These are phyloP conservation scores for Nadsonia starkeyi-henricii DNA, from an alignment of 1,139 yeast species.

Conservation along the genomic window DNA sequence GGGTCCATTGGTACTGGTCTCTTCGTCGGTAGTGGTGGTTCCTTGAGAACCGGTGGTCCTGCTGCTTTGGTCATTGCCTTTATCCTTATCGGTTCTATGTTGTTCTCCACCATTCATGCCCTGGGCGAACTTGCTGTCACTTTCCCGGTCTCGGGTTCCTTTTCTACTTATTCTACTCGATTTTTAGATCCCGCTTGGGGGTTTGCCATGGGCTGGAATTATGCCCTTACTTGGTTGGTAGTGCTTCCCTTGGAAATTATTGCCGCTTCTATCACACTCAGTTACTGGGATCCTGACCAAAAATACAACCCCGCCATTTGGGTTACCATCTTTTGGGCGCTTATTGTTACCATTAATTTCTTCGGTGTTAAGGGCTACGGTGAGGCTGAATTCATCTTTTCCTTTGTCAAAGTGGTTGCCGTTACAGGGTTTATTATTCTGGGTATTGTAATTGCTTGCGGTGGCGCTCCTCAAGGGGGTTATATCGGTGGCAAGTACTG, in stretches of 20 bases:
- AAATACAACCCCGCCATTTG: constrained; percentile 18
- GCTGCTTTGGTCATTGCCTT: constrained; percentile 56
- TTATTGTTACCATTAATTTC: constrained; percentile 20
- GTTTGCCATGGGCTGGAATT: constrained; percentile 25
- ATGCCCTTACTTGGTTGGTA: constrained; percentile 25
- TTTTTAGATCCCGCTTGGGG: constrained; percentile 11
- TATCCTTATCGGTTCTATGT: constrained; percentile 48
- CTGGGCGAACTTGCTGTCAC: constrained; percentile 65
- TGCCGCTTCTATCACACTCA: constrained; percentile 25
- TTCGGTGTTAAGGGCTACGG: constrained; percentile 25
- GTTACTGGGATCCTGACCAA: constrained; percentile 22
- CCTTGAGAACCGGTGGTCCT: constrained; percentile 58
- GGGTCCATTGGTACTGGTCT: constrained; percentile 66
- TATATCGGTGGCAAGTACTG: constrained; percentile 67
- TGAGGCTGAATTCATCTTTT: constrained; percentile 23
- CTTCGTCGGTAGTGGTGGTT: constrained; percentile 54
- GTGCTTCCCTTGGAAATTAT: constrained; percentile 26
- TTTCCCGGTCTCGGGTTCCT: constrained; percentile 63
- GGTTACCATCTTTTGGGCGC: constrained; percentile 23
- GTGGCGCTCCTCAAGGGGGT: constrained; percentile 14
- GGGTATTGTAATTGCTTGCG: constrained; percentile 22
- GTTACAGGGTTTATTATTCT: constrained; percentile 15
- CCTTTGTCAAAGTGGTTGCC: constrained; percentile 19
- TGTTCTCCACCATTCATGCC: constrained; percentile 57
- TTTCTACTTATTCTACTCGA: constrained; percentile 48